phyloP scores from a whole-genome alignment of 2,329 filamentous ascomycete species.

The Colletotrichum limetticola region DNA sequence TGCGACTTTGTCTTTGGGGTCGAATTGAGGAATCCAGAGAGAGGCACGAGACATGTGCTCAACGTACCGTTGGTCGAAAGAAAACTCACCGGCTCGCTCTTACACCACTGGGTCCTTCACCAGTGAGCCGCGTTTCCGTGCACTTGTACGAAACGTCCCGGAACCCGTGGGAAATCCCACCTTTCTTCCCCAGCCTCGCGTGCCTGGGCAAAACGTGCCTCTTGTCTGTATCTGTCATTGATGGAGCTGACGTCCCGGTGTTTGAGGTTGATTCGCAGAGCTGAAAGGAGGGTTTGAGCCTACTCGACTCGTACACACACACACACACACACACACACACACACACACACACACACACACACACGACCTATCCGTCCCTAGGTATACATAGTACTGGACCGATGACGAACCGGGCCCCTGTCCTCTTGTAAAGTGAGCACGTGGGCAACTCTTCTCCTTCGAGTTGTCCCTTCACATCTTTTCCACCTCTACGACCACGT shows the following conservation, averaged over 20 bases:
- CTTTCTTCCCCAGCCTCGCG: too few species aligned
- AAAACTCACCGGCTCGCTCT: background rate
- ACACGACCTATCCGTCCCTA: background rate
- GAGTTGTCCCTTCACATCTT: background rate
- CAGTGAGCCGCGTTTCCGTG: background rate
- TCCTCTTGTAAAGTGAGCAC: slow-evolving; percentile 23
- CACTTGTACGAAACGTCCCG: background rate
- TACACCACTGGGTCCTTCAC: background rate
- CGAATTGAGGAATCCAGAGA: background rate
- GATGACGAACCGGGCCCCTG: slow-evolving; percentile 3
- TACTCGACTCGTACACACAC: background rate
- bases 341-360: background rate
- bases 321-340: too few species aligned
- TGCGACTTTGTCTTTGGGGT: background rate
- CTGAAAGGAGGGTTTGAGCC: background rate
- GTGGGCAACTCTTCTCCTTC: slow-evolving; percentile 7
- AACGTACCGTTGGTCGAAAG: slow-evolving; percentile 14
- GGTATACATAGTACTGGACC: background rate
- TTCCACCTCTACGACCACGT: too few species aligned
- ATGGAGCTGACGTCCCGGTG: background rate
- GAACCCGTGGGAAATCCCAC: background rate
- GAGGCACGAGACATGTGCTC: slow-evolving; percentile 32
- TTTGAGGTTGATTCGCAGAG: background rate
- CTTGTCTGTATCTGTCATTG: slow-evolving; percentile 2
- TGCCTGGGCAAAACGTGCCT: background rate